Base-by-base conservation (phyloP, 805 yeast genomes). In the Teunomyces cretensis region DNA sequence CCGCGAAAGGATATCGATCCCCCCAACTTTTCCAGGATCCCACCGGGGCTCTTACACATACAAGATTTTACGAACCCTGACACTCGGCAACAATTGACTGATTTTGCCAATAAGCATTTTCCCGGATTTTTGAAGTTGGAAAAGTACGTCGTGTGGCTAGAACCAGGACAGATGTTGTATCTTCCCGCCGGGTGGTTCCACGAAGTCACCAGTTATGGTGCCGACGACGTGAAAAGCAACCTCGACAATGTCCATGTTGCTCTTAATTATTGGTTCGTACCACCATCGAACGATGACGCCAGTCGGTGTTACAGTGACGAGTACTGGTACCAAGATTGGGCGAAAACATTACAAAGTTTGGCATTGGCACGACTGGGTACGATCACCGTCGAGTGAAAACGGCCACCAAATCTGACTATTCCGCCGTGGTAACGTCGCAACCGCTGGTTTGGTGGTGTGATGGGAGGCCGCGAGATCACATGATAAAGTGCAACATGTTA, bases 171-270 rank as follows among this genome's bases (percentile, higher is more conserved):
- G 40, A 79, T 83, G 83, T 60, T 86, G 16, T 86, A 78, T 56
- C 58, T 86, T 19, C 92, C 92, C 0, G 77, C 86, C 1, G 90
- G 92, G 2, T 86, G 91, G 91, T 86, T 86, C 55, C 92, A 86
- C 58, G 92, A 86, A 59, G 92, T 86, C 2, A 77, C 87, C 1
- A 82, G 88, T 8, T 83, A 70, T 58, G 83, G 84, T 2, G 58
- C 52, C 12, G 42, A 39, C 2, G 19, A 9, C 9, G 33, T 24
- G 2, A 12, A 30, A 3, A 57, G 56, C 24, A 27, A 41, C n/a
- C 41, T 39, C 9, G 31, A 44, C 19, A 39, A 53, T 9, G 63
- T 72, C 2, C 92, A 86, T 54, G 68, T 78, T 30, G 90, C 91
- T 0, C 54, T 84, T 9, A 86, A 86, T 57, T 86, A 85, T 62